phyloP scores from a whole-genome alignment of 768 basidiomycete genomes.

The Bullera alba region DNA sequence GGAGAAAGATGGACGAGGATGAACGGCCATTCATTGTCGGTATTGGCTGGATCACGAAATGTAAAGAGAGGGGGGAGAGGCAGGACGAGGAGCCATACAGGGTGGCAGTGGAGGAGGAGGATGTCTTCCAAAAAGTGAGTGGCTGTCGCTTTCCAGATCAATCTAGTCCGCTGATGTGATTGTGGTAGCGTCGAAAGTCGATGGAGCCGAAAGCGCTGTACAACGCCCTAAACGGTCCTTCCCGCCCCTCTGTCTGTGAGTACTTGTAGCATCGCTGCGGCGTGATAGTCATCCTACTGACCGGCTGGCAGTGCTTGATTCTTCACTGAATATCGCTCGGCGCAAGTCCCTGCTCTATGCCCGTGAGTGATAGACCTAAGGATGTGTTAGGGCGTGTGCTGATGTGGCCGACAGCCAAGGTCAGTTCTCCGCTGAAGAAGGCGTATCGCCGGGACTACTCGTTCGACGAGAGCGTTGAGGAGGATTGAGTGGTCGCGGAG shows the following conservation, averaged over 20 bases:
- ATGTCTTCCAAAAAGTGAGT: conserved; percentile 42
- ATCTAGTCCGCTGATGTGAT: not conserved
- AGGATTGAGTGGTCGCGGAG: not conserved
- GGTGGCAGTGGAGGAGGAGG: conserved; percentile 36
- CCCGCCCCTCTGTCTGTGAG: too few relatives aligned
- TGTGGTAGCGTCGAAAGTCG: conserved; percentile 40
- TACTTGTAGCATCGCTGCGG: too few relatives aligned
- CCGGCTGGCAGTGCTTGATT: not conserved
- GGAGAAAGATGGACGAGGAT: conserved; percentile 26
- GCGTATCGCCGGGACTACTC: conserved; percentile 5
- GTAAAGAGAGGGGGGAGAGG: conserved; percentile 38
- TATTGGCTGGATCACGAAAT: conserved; percentile 45
- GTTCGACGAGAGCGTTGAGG: not conserved
- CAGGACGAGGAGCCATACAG: conserved; percentile 28
- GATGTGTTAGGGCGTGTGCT: not conserved
- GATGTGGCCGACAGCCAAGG: conserved; percentile 26
- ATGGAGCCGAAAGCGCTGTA: conserved; percentile 43
- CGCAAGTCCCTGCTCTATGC: conserved; percentile 36
- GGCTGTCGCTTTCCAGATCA: not conserved
- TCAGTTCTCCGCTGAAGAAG: conserved; percentile 41
- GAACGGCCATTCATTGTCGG: conserved; percentile 37
- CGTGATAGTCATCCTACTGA: too few relatives aligned
- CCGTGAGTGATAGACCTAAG: conserved; percentile 24
- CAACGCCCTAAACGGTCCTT: too few relatives aligned
- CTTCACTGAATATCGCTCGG: conserved; percentile 14